phyloP scores from a whole-genome alignment of 2,329 filamentous ascomycete genomes.

The Microdochium trichocladiopsis region DNA sequence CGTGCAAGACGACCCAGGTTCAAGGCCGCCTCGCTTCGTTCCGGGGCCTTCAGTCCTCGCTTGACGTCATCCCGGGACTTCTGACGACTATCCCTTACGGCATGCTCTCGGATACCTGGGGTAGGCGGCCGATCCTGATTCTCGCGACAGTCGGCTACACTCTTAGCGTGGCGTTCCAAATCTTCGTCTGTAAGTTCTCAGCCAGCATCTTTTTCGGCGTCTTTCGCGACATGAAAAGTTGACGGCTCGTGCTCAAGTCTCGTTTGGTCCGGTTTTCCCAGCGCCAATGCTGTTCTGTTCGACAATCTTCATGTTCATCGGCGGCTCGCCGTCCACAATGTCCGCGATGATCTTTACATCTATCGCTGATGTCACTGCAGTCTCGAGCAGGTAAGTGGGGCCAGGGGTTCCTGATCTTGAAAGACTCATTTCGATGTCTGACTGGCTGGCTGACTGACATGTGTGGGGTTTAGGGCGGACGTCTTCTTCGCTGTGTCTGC shows the following conservation, averaged over 20 bases:
- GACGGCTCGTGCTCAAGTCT: not conserved
- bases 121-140: not conserved
- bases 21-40: slow-evolving; percentile 46
- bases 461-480: slow-evolving; percentile 25
- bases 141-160: slow-evolving; percentile 1
- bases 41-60: slow-evolving; percentile 34
- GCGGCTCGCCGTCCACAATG: not conserved
- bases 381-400: not conserved
- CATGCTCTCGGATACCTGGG: slow-evolving; percentile 1
- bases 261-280: not conserved
- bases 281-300: not conserved
- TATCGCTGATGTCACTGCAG: slow-evolving; percentile 1
- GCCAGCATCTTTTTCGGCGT: no score
- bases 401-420: no score
- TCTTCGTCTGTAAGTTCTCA: slow-evolving; percentile 1
- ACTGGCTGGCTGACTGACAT: not conserved
- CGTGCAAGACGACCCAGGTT: slow-evolving; percentile 41
- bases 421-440: not conserved
- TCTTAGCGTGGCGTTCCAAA: slow-evolving; percentile 1
- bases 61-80: slow-evolving; percentile 33
- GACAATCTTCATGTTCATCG: not conserved
- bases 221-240: not conserved
- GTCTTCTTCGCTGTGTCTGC: slow-evolving; percentile 33
- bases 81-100: slow-evolving; percentile 1
- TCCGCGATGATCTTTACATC: slow-evolving; percentile 1